Base-by-base conservation (phyloP, 2,329 filamentous ascomycete genomes). In the Trichoderma harzianum region DNA sequence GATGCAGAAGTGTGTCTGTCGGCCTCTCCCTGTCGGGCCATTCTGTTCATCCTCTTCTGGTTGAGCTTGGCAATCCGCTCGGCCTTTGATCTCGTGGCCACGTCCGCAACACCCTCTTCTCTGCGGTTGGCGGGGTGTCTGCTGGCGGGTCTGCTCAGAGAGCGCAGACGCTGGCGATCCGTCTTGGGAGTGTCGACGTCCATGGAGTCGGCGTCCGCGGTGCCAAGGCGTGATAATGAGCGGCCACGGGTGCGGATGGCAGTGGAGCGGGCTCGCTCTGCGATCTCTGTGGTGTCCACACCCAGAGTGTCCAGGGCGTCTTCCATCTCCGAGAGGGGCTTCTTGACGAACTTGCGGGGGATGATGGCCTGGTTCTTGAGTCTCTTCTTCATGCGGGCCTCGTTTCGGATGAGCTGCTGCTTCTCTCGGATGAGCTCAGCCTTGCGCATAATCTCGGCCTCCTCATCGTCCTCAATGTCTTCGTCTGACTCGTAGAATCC, bases 11-110 rank as follows among this genome's bases (percentile, higher is more conserved):
- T 90, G 84, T 98, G 95, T 80, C 97, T 90, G 87, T 99, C 96
- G 74, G 92, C 95, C 86, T 99, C 96, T 87, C 96, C 96, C 87
- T 97, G 93, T 82, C 95, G 91, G 58, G 96, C 96, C 92, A 97
- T 96, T 75, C 95, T 90, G 86, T 99, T 99, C 94, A 97, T 98
- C 89, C 94, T 95, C 88, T 95, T 94, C 91, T 99, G 97, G 78
- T 91, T 88, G 80, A 99, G 84, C 88, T 97, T 98, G 80, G 90
- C 88, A 80, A 97, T 86, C 78, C 92, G 91, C 82, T 97, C 95
- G 47, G 93, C 94, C 88, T 95, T 97, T 73, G 86, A 87, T 76
- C 93, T 89, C 64, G 88, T 85, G 69, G 80, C 82, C 75, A 90
- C 88, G 79, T 93, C 89, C 72, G 86, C 88, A 55, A 98, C 91